Conservation (phyloP, 306 rosid species). For the Cucurbita moschata region DNA sequence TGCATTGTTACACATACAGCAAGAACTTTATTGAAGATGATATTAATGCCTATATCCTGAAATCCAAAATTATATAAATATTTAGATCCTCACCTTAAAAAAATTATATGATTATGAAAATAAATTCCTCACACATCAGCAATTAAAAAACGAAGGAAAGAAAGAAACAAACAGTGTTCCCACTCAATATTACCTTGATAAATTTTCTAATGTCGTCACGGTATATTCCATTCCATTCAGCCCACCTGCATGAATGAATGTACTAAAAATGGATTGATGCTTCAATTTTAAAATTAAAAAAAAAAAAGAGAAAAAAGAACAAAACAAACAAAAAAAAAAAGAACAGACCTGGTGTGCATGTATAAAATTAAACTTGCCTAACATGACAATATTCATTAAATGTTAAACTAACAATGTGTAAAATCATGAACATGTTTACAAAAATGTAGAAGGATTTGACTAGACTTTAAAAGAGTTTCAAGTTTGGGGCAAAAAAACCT, state of each 20-base stretch:
- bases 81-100: not conserved
- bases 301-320: not conserved
- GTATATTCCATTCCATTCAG: conserved; percentile 92
- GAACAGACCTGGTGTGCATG: not conserved
- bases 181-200: conserved; percentile 50
- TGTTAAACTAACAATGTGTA: not conserved
- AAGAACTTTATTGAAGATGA: not conserved
- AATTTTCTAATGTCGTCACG: conserved; percentile 87
- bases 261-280: not conserved
- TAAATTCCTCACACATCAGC: not conserved
- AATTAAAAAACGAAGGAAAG: not conserved
- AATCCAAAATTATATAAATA: not conserved
- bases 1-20: not conserved
- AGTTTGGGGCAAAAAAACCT: not conserved
- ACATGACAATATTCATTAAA: not conserved
- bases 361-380: not conserved
- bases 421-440: not conserved
- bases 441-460: not conserved
- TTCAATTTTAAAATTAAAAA: not conserved
- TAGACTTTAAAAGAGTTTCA: not conserved
- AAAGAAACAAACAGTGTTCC: not conserved
- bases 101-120: not conserved
- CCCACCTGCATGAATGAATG: conserved; percentile 62
- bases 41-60: not conserved
- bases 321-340: not conserved